Evolutionary conservation across 1,284 basidiomycete genomes (phyloP), one percentile per base, ranked within the genome.

Genomic region (Rhodotorula sp.): DNA sequence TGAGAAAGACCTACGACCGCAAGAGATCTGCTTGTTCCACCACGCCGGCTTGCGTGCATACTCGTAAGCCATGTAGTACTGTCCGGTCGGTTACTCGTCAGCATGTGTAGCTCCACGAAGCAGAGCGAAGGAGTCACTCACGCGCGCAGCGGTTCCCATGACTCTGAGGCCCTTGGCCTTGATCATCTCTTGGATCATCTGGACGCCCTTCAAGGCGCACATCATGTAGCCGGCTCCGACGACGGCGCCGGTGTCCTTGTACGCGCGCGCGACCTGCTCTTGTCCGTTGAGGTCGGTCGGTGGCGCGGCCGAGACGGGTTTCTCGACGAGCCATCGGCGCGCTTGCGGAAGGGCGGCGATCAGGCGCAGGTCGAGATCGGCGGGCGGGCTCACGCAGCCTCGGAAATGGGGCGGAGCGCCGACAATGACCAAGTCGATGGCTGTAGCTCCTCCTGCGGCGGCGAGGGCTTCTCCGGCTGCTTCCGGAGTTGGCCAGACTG

Each of bases 171-270:
- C 86, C 81, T 97, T 95, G 71, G 95, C 93, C 78, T 91, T 84
- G 79, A 98, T 91, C 79, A 97, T 93, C 73, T 89, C 86, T 83
- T 97, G 96, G 91, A 98, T 97, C 86, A 89, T 89, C 83, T 96
- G 93, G 29, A 95, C 93, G 58, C 91, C 93, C 81, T 90, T 91
- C 77, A 95, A 85, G 82, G 95, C 95, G 72, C 92, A 88, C 70
- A 95, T 83, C 92, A 95, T 95, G 79, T 86, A 86, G 2, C 79
- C 79, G 20, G 76, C 77, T 15, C 70, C 77, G 24, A 76, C 70
- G 17, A 75, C 62, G 6, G 66, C 69, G 8, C 56, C 61, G 10
- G 46, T 62, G 42, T 51, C 24, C 26, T 55, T 44, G 22, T 72
- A 77, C 6, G 74, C 73, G 30, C 67, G 33, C 20, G 62, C 56